Conservation (phyloP, 2,329 filamentous ascomycete species). For the Epicoccum nigrum region DNA sequence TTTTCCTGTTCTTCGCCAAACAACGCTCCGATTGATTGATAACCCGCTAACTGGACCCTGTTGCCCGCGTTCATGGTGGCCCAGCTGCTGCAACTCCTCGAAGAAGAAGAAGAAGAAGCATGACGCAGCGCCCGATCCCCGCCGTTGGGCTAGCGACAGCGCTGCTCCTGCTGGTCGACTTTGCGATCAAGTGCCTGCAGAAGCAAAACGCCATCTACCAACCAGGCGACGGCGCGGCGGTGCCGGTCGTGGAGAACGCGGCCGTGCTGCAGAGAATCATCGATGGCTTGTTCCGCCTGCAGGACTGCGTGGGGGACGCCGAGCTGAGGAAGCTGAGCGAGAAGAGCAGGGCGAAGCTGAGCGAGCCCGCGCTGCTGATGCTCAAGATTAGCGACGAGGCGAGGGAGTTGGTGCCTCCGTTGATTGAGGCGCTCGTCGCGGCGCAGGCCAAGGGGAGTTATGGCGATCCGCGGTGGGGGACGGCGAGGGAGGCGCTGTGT, state of each 20-base stretch:
- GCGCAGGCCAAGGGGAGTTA: slow-evolving; percentile 30
- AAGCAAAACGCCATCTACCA: slow-evolving; percentile 35
- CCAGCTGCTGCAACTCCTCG: background rate
- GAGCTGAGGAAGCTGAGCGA: slow-evolving; percentile 29
- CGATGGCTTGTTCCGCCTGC: slow-evolving; percentile 33
- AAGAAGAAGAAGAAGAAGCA: too few relatives aligned
- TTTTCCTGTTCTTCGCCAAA: slow-evolving; percentile 4
- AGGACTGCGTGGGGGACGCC: slow-evolving; percentile 24
- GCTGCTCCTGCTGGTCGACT: slow-evolving; percentile 32
- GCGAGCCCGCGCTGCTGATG: slow-evolving; percentile 34
- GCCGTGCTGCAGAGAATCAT: slow-evolving; percentile 29
- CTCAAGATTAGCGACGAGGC: slow-evolving; percentile 34
- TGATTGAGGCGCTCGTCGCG: slow-evolving; percentile 30
- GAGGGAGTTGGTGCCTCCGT: slow-evolving; percentile 23
- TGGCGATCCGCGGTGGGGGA: slow-evolving; percentile 30
- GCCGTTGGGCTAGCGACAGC: slow-evolving; percentile 28
- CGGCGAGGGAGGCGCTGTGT: slow-evolving; percentile 37
- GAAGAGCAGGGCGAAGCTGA: slow-evolving; percentile 31
- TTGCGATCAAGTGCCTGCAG: slow-evolving; percentile 29
- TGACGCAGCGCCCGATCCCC: slow-evolving; percentile 23
- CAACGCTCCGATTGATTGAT: background rate
- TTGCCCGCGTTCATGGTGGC: slow-evolving; percentile 12
- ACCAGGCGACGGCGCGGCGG: slow-evolving; percentile 14
- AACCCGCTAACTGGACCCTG: too few relatives aligned
- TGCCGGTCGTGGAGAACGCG: slow-evolving; percentile 26